A percentile compares a stretch with the other conserved stretches of the same genome.
Evolutionary conservation across 1,284 basidiomycete genomes (phyloP).

Genomic region (Ganoderma boninense): DNA sequence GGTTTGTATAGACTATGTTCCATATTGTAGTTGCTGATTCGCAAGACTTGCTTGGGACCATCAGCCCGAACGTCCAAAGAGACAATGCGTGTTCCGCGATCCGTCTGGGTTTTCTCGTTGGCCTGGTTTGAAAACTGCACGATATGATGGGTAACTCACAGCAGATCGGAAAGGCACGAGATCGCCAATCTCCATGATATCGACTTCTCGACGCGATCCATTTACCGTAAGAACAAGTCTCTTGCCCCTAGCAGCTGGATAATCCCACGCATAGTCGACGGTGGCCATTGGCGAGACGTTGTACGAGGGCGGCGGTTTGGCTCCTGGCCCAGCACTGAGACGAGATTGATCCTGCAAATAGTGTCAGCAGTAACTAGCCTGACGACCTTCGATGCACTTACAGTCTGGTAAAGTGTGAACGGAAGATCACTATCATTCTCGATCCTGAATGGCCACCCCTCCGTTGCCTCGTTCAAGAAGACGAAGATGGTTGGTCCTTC

Average conservation of each 20-base stretch:
- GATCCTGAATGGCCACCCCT: conserved; percentile 90
- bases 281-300: conserved; percentile 65
- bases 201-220: conserved; percentile 77
- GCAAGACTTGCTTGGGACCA: conserved; percentile 86
- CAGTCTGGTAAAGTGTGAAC: conserved; percentile 82
- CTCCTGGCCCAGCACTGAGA: conserved; percentile 46
- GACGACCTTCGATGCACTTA: conserved; percentile 43
- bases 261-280: conserved; percentile 93
- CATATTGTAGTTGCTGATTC: conserved; percentile 89
- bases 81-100: conserved; percentile 66
- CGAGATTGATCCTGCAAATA: conserved; percentile 57
- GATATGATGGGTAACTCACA: conserved; percentile 48
- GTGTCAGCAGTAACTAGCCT: conserved; percentile 11
- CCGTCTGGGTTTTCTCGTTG: conserved; percentile 48
- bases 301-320: conserved; percentile 55
- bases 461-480: conserved; percentile 71
- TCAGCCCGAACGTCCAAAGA: conserved; percentile 96
- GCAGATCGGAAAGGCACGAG: conserved; percentile 90
- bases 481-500: conserved; percentile 93
- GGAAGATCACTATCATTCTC: conserved; percentile 89
- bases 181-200: conserved; percentile 97
- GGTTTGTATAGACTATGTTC: conserved; percentile 93
- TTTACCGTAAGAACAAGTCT: conserved; percentile 78
- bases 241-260: conserved; percentile 88
- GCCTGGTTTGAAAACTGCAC: conserved; percentile 19